phyloP scores from a whole-genome alignment of 805 yeast genomes.

The Yamadazyma philogaea region DNA sequence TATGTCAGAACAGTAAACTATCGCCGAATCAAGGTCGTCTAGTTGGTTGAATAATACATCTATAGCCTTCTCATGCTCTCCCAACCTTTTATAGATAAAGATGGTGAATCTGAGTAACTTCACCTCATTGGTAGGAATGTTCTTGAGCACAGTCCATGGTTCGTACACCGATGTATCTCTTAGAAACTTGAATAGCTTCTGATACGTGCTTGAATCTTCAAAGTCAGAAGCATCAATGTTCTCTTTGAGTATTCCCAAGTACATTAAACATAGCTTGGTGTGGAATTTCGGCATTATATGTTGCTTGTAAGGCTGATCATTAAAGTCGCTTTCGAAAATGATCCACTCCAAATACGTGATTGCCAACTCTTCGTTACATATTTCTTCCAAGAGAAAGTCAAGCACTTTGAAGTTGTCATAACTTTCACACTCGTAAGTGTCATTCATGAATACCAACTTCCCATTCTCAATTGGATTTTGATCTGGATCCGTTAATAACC shows the following conservation, averaged over 20 bases:
- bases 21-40: conserved; percentile 55
- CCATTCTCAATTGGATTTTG: conserved; percentile 31
- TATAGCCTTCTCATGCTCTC: conserved; percentile 61
- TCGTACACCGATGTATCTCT: conserved; percentile 30
- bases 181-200: conserved; percentile 33
- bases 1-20: conserved; percentile 55
- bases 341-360: conserved; percentile 48
- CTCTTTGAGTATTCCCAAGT: conserved; percentile 20
- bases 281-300: conserved; percentile 26
- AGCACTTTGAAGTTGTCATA: conserved; percentile 54
- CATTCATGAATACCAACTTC: conserved; percentile 58
- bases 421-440: conserved; percentile 56
- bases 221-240: conserved; percentile 11
- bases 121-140: conserved; percentile 32
- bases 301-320: conserved; percentile 16
- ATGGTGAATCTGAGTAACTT: conserved; percentile 47
- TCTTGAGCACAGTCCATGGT: conserved; percentile 33
- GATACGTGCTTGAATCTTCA: conserved; percentile 18
- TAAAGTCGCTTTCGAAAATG: conserved; percentile 32
- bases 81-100: conserved; percentile 54
- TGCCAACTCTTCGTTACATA: conserved; percentile 20
- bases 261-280: conserved; percentile 33
- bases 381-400: conserved; percentile 40
- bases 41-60: conserved; percentile 58
- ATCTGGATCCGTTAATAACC: conserved; percentile 42